Percentiles rank a stretch among this genome's conserved stretches.
These are phyloP conservation scores for Brassica cretica DNA, from an alignment of 345 rosid genomes.

Conservation along the genomic window DNA sequence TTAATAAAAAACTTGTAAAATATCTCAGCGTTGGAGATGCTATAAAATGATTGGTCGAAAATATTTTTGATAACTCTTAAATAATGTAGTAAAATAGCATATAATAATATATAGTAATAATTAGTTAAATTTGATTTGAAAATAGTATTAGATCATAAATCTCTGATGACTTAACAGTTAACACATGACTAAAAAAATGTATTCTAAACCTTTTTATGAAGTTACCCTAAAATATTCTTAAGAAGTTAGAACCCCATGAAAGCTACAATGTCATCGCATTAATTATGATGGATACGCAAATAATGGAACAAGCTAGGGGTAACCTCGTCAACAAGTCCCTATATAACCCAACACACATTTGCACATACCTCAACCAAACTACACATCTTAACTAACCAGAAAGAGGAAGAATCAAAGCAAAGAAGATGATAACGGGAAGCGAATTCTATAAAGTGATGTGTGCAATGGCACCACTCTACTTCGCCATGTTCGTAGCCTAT, in stretches of 20 bases:
- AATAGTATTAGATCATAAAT: neutral
- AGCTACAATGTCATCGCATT: neutral
- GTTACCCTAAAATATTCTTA: neutral
- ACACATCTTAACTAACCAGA: slow-evolving; percentile 12
- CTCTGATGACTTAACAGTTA: neutral
- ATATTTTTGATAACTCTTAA: neutral
- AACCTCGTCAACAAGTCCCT: slow-evolving; percentile 29
- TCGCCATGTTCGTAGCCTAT: slow-evolving; percentile 94
- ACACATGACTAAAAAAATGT: neutral
- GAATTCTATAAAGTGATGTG: slow-evolving; percentile 98
- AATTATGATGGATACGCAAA: slow-evolving; percentile 17
- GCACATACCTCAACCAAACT: slow-evolving; percentile 15
- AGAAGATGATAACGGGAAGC: slow-evolving; percentile 61
- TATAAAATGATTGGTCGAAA: neutral
- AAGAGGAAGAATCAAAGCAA: slow-evolving; percentile 40
- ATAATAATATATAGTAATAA: neutral
- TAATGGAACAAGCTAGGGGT: slow-evolving; percentile 21
- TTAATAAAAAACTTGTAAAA: neutral
- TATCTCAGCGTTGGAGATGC: neutral
- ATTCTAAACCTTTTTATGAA: neutral
- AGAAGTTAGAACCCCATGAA: neutral
- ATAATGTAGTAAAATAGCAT: neutral
- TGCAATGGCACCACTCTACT: slow-evolving; percentile 95
- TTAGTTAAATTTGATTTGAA: neutral
- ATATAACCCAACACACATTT: slow-evolving; percentile 31